These are phyloP conservation scores for Peronospora farinosa DNA, from an alignment of 352 stramenopile genomes.

Conservation along the genomic window DNA sequence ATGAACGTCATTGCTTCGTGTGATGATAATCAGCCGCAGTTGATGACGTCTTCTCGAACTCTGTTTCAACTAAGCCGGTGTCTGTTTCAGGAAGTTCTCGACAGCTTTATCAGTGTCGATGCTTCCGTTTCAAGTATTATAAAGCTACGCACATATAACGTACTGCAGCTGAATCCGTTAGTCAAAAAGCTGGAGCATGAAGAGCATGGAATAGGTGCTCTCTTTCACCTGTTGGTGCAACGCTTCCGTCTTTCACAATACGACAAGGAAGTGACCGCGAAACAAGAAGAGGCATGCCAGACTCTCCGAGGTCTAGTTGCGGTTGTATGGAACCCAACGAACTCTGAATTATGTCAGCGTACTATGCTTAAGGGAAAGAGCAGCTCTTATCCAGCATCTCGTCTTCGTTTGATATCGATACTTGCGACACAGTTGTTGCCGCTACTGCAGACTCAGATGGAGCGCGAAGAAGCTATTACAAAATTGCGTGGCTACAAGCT, in stretches of 20 bases:
- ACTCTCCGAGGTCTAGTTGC: conserved; percentile 41
- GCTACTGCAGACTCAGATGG: conserved; percentile 35
- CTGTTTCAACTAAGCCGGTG: conserved; percentile 67
- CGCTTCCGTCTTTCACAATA: conserved; percentile 35
- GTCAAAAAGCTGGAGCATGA: conserved; percentile 46
- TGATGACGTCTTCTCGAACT: conserved; percentile 11
- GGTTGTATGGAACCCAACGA: conserved; percentile 50
- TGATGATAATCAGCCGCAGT: conserved; percentile 18
- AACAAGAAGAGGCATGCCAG: conserved; percentile 37
- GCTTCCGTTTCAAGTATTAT: conserved; percentile 8
- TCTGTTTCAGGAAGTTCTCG: conserved; percentile 49
- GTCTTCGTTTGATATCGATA: conserved; percentile 34
- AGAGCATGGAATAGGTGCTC: conserved; percentile 36
- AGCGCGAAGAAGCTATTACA: conserved; percentile 27
- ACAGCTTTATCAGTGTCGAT: conserved; percentile 31
- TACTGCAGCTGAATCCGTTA: conserved; percentile 38
- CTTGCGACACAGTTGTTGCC: conserved; percentile 48
- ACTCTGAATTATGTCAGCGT: conserved; percentile 43
- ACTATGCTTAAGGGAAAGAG: conserved; percentile 29
- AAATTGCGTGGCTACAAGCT: conserved; percentile 35
- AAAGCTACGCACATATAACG: conserved; percentile 33
- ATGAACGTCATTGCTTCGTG: conserved; percentile 45
- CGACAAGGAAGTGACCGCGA: conserved; percentile 16
- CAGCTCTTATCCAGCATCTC: conserved; percentile 12
- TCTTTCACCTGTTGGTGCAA: conserved; percentile 49